A percentile compares a stretch with the other conserved stretches of the same genome.
phyloP scores from a whole-genome alignment of 805 yeast genomes.

The Blastobotrys attinorum region DNA sequence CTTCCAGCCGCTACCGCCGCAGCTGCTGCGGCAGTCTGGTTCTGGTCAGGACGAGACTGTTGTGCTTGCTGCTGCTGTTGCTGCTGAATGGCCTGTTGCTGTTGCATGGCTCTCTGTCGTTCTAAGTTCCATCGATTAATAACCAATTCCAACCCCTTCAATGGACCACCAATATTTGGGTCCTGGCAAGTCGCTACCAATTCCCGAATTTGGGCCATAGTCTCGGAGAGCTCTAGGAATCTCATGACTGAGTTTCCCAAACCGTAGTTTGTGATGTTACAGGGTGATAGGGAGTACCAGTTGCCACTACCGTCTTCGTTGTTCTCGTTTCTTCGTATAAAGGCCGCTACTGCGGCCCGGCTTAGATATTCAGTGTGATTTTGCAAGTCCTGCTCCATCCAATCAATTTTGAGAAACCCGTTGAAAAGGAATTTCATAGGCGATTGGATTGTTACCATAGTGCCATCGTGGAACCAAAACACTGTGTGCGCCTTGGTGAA shows the following conservation, averaged over 20 bases:
- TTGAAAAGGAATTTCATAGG: conserved; percentile 55
- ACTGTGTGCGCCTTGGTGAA: conserved; percentile 42
- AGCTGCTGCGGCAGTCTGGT: conserved; percentile 12
- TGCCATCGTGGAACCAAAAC: conserved; percentile 60
- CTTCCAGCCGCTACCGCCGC: conserved; percentile 9
- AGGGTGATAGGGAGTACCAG: conserved; percentile 8
- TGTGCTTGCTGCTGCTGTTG: conserved; percentile 14
- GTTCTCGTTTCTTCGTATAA: conserved; percentile 2
- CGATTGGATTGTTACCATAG: conserved; percentile 55
- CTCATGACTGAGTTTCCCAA: conserved; percentile 59
- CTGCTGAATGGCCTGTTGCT: conserved; percentile 14
- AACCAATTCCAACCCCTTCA: conserved; percentile 19
- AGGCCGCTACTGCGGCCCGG: conserved; percentile 9
- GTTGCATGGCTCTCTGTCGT: conserved; percentile 8
- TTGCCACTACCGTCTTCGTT: conserved; percentile 5
- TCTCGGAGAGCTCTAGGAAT: conserved; percentile 66
- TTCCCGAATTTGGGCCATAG: conserved; percentile 63
- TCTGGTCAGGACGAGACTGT: conserved; percentile 7
- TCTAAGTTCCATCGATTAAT: too few species aligned
- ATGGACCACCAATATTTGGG: conserved; percentile 19
- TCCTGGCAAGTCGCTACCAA: conserved; percentile 49
- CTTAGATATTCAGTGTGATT: conserved; percentile 33
- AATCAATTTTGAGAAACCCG: conserved; percentile 57
- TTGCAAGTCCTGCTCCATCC: conserved; percentile 53
- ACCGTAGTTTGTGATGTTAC: conserved; percentile 46